Evolutionary conservation across 495 filamentous ascomycete genomes (phyloP).

Genomic region (Parathielavia appendiculata): DNA sequence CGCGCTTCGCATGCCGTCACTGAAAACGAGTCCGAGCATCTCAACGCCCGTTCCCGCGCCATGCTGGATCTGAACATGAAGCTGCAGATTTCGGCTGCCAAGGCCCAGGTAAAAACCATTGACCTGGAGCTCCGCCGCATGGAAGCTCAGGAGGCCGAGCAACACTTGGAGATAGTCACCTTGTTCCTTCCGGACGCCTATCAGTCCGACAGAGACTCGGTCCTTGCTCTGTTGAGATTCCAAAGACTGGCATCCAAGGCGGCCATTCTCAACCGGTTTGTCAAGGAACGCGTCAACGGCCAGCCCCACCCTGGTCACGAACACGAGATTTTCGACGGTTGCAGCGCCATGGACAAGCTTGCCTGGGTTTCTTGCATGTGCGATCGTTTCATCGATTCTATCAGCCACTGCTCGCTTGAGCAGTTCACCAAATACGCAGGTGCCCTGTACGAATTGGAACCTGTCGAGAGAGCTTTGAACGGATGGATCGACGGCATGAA

Average conservation of each 20-base stretch:
- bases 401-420: conserved; percentile 68
- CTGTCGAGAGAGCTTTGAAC: conserved; percentile 85
- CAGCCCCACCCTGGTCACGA: conserved; percentile 52
- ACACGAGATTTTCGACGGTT: conserved; percentile 71
- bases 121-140: conserved; percentile 83
- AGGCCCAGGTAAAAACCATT: conserved; percentile 88
- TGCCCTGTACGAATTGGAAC: conserved; percentile 83
- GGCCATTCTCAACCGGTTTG: conserved; percentile 66
- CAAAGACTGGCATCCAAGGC: conserved; percentile 88
- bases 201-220: conserved; percentile 70
- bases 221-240: conserved; percentile 79
- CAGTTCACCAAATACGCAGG: conserved; percentile 70
- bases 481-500: conserved; percentile 80
- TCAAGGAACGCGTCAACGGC: conserved; percentile 66
- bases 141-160: conserved; percentile 81
- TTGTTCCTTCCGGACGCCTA: conserved; percentile 88
- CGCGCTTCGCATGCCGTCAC: conserved; percentile 84
- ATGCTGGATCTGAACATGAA: conserved; percentile 97
- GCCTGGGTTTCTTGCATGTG: conserved; percentile 78
- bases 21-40: conserved; percentile 83
- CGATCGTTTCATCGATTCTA: conserved; percentile 73
- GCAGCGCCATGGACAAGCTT: conserved; percentile 77
- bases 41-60: conserved; percentile 75
- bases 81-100: conserved; percentile 79
- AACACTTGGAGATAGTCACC: conserved; percentile 81